Conservation (phyloP, 2,329 filamentous ascomycete genomes). For the Claviceps spartinae region DNA sequence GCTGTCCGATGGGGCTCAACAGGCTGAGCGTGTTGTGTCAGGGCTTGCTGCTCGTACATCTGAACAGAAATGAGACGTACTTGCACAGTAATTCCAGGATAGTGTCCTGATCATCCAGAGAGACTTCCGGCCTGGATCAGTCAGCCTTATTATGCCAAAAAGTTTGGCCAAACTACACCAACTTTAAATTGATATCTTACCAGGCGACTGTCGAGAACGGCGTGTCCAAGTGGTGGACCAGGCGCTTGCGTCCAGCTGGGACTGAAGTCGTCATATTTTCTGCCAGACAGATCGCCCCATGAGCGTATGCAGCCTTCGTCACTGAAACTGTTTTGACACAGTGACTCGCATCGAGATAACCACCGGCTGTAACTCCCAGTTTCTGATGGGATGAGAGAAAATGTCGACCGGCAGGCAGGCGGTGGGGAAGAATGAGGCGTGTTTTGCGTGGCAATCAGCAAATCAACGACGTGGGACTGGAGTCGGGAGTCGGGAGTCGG, state of each 20-base stretch:
- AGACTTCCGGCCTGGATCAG: slow-evolving; percentile 43
- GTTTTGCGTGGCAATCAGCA: not conserved
- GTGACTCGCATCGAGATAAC: no score
- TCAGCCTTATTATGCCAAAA: not conserved
- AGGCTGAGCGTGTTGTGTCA: slow-evolving; percentile 30
- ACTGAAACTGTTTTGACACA: no score
- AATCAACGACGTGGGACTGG: not conserved
- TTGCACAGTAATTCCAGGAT: slow-evolving; percentile 55
- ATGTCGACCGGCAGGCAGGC: not conserved
- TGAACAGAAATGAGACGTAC: slow-evolving; percentile 27
- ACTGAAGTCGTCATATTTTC: slow-evolving; percentile 13
- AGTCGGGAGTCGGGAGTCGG: no score
- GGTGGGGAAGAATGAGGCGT: not conserved
- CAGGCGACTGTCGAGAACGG: slow-evolving; percentile 49
- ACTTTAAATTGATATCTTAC: slow-evolving; percentile 26
- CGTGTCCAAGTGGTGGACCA: slow-evolving; percentile 50
- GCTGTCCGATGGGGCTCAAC: slow-evolving; percentile 47
- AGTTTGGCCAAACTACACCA: not conserved
- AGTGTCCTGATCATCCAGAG: slow-evolving; percentile 43
- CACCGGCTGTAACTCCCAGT: not conserved
- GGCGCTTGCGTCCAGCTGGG: slow-evolving; percentile 34
- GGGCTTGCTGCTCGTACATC: not conserved
- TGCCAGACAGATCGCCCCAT: not conserved
- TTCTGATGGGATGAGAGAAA: not conserved
- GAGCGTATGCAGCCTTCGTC: not conserved